Base-by-base conservation (phyloP, 192 early-diverging fungal species). In the Coemansia sp. region DNA sequence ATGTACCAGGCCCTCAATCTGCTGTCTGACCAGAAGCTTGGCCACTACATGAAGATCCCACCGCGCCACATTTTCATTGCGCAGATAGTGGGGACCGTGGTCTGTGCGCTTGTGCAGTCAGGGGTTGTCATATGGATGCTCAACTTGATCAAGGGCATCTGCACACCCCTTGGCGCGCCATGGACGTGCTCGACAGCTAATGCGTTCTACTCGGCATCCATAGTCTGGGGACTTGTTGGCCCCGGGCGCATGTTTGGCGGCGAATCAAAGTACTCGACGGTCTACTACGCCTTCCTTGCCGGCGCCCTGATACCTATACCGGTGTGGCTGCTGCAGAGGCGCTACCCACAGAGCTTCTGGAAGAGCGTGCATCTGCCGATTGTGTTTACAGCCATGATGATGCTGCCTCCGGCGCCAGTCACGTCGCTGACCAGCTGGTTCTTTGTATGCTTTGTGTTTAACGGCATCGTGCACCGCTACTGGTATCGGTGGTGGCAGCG, bases 1-100 rank as follows among this genome's bases (percentile, higher is more conserved):
- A 77, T 78, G 3, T 62, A 70, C 15, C 81, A 87, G 56, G 87
- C 80, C 11, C 64, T 90, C 14, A 43, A 60, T 6, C 81, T 90
- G 60, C 54, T 78, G 9, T 72, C 77, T 27, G 83, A 85, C 39
- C 55, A 80, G 14, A 86, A 85, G 50, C 38, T 85, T 27, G 84
- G 83, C 0, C 83, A 85, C 36, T 87, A 86, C 68, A 78, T 84
- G 68, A 87, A 89, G 62, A 80, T 87, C 18, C 78, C 84, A 1
- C 88, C 88, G 18, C 68, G 74, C 28, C 50, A 67, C 20, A 77
- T 90, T 67, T 85, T 89, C 60, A 46, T 71, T 14, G 63, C 74
- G 13, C 87, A 88, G 55, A 36, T 83, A 19, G 20, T 66, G 14
- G 81, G 85, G 46, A 87, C 85, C 2, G 42, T 87, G 25, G 36